These are phyloP conservation scores for Micractinium sp. DNA, from an alignment of 139 green algal species.

Conservation along the genomic window DNA sequence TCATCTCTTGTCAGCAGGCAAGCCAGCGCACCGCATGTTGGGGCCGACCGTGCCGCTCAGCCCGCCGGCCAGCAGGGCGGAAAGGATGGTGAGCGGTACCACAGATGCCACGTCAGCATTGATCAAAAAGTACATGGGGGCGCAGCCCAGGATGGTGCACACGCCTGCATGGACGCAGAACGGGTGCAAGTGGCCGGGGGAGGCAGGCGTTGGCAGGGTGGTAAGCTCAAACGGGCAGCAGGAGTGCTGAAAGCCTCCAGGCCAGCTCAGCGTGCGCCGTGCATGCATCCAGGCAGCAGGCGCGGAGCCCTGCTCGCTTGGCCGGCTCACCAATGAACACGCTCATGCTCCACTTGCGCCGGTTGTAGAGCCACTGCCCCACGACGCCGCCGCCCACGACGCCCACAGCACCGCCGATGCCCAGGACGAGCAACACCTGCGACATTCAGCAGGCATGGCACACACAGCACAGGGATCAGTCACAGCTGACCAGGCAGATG, in stretches of 20 bases:
- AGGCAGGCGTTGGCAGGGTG: too few species aligned
- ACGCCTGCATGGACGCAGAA: constrained; percentile 17
- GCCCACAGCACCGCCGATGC: constrained; percentile 69
- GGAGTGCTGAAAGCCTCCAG: too few species aligned
- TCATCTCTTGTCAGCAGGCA: background rate
- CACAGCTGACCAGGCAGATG: background rate
- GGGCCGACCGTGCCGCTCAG: constrained; percentile 48
- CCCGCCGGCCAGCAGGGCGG: constrained; percentile 36
- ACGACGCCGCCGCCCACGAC: constrained; percentile 70
- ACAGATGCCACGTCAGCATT: constrained; percentile 59
- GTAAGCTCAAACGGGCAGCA: too few species aligned
- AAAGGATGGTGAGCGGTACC: constrained; percentile 46
- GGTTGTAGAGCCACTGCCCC: constrained; percentile 86
- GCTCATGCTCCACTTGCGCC: constrained; percentile 49
- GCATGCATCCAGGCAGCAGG: too few species aligned
- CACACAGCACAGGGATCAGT: background rate
- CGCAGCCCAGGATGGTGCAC: constrained; percentile 57
- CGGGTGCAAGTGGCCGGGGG: background rate
- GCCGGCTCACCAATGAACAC: constrained; percentile 52
- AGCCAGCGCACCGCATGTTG: constrained; percentile 51
- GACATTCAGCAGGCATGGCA: background rate
- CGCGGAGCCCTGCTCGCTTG: too few species aligned
- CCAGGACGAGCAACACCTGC: constrained; percentile 77
- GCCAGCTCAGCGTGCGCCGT: too few species aligned
- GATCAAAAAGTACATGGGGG: constrained; percentile 71